Evolutionary conservation across 805 yeast genomes (phyloP).

Genomic region (Candida manassasensis): DNA sequence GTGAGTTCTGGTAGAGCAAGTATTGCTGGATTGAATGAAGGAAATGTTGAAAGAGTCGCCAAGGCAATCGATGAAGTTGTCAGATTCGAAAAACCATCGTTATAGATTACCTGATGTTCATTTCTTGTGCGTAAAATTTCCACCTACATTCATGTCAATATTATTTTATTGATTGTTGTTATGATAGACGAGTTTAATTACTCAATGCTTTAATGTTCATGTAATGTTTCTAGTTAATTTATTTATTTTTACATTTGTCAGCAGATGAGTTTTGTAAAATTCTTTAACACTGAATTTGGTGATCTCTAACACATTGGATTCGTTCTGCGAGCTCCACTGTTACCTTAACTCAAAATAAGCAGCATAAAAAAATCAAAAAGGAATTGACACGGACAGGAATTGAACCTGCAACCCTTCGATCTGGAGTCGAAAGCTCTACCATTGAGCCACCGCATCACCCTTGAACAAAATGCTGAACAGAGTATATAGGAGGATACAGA

Average conservation of each 20-base stretch:
- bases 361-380: slow-evolving; percentile 2
- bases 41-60: slow-evolving; percentile 76
- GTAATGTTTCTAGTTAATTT: slow-evolving; percentile 1
- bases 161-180: background rate
- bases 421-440: slow-evolving; percentile 43
- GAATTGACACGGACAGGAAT: slow-evolving; percentile 66
- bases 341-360: background rate
- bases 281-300: too few species aligned
- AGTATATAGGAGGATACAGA: background rate
- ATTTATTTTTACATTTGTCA: too few species aligned
- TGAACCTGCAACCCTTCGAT: slow-evolving; percentile 86
- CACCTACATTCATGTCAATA: background rate
- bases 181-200: slow-evolving; percentile 1
- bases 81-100: slow-evolving; percentile 16
- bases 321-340: background rate
- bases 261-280: too few species aligned
- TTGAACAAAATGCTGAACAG: background rate
- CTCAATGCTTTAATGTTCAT: slow-evolving; percentile 1
- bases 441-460: slow-evolving; percentile 35
- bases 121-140: background rate
- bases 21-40: slow-evolving; percentile 85
- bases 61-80: slow-evolving; percentile 78
- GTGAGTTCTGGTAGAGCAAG: slow-evolving; percentile 85
- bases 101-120: background rate
- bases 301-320: background rate